Conservation (phyloP, 768 basidiomycete genomes). For the Mycena chlorophos region DNA sequence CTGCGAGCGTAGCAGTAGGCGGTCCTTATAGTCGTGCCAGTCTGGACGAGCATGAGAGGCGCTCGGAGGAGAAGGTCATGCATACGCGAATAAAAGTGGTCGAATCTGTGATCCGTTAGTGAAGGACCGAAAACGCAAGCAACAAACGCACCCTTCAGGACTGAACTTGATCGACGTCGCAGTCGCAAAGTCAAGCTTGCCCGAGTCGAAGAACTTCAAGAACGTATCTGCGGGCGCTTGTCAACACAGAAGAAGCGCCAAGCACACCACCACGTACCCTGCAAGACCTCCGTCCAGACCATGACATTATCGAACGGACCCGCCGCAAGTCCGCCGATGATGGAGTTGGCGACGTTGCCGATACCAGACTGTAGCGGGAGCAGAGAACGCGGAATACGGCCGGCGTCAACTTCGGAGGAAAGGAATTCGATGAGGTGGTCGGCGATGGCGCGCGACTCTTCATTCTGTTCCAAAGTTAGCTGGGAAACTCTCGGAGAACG, state of each 20-base stretch:
- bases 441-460: slow-evolving; percentile 44
- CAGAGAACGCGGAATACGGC: slow-evolving; percentile 41
- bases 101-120: slow-evolving; percentile 31
- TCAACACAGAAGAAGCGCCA: neutral
- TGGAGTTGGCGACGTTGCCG: slow-evolving; percentile 50
- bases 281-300: slow-evolving; percentile 52
- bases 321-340: slow-evolving; percentile 49
- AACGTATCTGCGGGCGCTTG: slow-evolving; percentile 36
- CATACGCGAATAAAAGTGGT: slow-evolving; percentile 48
- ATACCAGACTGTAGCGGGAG: slow-evolving; percentile 50
- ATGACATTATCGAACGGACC: slow-evolving; percentile 51
- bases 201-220: slow-evolving; percentile 47
- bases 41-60: slow-evolving; percentile 26
- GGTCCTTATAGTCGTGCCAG: slow-evolving; percentile 47
- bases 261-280: slow-evolving; percentile 36
- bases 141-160: slow-evolving; percentile 38
- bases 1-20: slow-evolving; percentile 48
- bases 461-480: slow-evolving; percentile 28
- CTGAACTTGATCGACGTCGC: slow-evolving; percentile 50
- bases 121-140: neutral
- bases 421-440: slow-evolving; percentile 47
- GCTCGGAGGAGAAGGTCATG: neutral
- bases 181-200: slow-evolving; percentile 47
- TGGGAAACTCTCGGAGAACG: neutral
- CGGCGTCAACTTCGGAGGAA: slow-evolving; percentile 40